Evolutionary conservation across 2,329 filamentous ascomycete species (phyloP).

Genomic region (Trichoderma koningiopsis): DNA sequence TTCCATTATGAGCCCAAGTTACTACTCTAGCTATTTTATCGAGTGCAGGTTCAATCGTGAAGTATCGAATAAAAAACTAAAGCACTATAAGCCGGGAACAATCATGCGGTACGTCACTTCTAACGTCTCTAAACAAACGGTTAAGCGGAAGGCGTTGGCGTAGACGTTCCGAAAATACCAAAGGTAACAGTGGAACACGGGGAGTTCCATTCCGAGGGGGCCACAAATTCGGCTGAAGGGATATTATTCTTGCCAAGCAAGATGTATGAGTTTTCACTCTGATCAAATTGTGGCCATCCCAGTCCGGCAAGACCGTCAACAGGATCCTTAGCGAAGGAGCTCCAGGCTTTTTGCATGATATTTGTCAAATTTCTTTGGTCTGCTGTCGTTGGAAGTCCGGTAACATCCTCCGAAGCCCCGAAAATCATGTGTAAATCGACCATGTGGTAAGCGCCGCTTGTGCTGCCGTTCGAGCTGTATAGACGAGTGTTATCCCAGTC

Average conservation of each 20-base stretch:
- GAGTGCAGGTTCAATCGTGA: too few relatives aligned
- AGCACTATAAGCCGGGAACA: too few relatives aligned
- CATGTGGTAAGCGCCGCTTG: constrained; percentile 53
- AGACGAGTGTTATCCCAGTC: constrained; percentile 53
- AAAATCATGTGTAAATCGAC: constrained; percentile 52
- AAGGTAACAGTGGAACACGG: neutral
- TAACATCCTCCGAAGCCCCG: constrained; percentile 43
- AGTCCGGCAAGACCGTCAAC: constrained; percentile 35
- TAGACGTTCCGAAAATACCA: neutral
- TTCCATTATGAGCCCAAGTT: too few relatives aligned
- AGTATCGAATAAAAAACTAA: too few relatives aligned
- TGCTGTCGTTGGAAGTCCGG: constrained; percentile 38
- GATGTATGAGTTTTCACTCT: constrained; percentile 24
- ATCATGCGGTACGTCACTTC: too few relatives aligned
- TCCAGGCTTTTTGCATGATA: constrained; percentile 46
- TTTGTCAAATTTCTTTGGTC: constrained; percentile 38
- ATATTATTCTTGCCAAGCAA: constrained; percentile 21
- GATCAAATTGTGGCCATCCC: constrained; percentile 33
- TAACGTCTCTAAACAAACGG: neutral
- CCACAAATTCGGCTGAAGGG: neutral
- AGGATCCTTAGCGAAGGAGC: constrained; percentile 44
- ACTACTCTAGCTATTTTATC: too few relatives aligned
- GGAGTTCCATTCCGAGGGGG: neutral
- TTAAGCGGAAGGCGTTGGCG: neutral
- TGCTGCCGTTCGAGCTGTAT: constrained; percentile 35